Conservation (phyloP, 1,139 yeast genomes). For the Williopsis jadinii region DNA sequence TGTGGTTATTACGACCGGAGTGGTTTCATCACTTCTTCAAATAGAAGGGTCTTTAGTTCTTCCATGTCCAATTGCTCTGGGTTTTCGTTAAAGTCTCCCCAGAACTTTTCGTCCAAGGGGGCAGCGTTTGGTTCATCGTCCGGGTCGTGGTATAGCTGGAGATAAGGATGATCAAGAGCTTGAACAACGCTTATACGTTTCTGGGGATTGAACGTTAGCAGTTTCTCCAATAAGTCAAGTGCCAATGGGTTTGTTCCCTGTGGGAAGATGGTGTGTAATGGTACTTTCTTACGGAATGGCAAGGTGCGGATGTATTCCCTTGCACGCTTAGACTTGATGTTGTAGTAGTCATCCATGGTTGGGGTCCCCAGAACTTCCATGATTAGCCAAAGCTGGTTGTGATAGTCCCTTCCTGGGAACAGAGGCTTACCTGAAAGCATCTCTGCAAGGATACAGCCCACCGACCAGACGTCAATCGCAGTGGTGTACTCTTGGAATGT, state of each 20-base stretch:
- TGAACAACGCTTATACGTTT: conserved; percentile 74
- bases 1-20: conserved; percentile 7
- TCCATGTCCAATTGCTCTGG: conserved; percentile 54
- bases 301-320: conserved; percentile 75
- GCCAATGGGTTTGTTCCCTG: conserved; percentile 57
- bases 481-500: conserved; percentile 90
- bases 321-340: conserved; percentile 79
- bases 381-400: conserved; percentile 80
- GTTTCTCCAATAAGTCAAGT: conserved; percentile 64
- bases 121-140: conserved; percentile 75
- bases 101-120: conserved; percentile 70
- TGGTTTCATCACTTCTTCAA: conserved; percentile 22
- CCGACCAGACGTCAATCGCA: conserved; percentile 96
- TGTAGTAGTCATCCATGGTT: conserved; percentile 66
- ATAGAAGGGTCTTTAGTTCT: conserved; percentile 62
- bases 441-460: conserved; percentile 93
- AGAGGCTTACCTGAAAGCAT: conserved; percentile 81
- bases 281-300: conserved; percentile 55
- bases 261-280: conserved; percentile 48
- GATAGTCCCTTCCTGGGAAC: conserved; percentile 92
- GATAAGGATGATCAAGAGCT: conserved; percentile 79
- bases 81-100: conserved; percentile 64
- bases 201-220: conserved; percentile 75
- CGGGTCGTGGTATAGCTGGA: conserved; percentile 73
- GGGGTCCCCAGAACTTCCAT: conserved; percentile 93